Evolutionary conservation across 2,329 filamentous ascomycete genomes (phyloP).

Genomic region (Dissoconium aciculare): DNA sequence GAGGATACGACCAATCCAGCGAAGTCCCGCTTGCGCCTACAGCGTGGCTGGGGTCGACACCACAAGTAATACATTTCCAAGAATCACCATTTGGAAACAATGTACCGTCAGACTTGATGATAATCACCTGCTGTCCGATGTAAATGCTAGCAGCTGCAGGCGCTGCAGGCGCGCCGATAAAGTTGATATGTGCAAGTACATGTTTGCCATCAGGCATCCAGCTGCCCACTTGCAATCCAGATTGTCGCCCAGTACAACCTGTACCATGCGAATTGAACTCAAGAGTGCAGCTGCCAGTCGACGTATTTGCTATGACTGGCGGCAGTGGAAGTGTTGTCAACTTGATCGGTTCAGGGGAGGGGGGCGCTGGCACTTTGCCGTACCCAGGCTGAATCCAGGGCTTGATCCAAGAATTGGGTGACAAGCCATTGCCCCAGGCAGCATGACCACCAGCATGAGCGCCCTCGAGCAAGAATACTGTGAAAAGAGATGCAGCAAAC

Average conservation of each 20-base stretch:
- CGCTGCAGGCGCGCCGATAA: conserved; percentile 29
- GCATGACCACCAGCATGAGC: too few relatives aligned
- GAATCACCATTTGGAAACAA: conserved; percentile 31
- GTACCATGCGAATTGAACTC: conserved; percentile 25
- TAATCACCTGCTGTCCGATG: conserved; percentile 28
- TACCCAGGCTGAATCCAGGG: too few relatives aligned
- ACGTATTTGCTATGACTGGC: conserved; percentile 19
- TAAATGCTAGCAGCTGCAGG: conserved; percentile 31
- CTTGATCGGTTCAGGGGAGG: conserved; percentile 23
- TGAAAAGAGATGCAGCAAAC: too few relatives aligned
- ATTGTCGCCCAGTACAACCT: conserved; percentile 24
- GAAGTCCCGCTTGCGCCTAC: conserved; percentile 11
- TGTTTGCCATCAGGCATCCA: conserved; percentile 34
- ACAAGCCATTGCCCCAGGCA: too few relatives aligned
- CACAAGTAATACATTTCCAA: conserved; percentile 37
- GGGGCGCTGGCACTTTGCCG: background rate
- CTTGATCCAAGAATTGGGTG: too few relatives aligned
- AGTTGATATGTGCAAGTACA: conserved; percentile 27
- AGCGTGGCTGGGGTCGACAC: conserved; percentile 24
- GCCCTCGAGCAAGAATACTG: too few relatives aligned
- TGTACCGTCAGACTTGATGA: conserved; percentile 30
- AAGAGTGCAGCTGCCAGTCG: conserved; percentile 22
- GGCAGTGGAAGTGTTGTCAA: conserved; percentile 27
- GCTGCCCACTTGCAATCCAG: conserved; percentile 17
- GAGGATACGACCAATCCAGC: conserved; percentile 27